These are phyloP conservation scores for Trichosporon ovoides DNA, from an alignment of 1,284 basidiomycete genomes.

Conservation along the genomic window DNA sequence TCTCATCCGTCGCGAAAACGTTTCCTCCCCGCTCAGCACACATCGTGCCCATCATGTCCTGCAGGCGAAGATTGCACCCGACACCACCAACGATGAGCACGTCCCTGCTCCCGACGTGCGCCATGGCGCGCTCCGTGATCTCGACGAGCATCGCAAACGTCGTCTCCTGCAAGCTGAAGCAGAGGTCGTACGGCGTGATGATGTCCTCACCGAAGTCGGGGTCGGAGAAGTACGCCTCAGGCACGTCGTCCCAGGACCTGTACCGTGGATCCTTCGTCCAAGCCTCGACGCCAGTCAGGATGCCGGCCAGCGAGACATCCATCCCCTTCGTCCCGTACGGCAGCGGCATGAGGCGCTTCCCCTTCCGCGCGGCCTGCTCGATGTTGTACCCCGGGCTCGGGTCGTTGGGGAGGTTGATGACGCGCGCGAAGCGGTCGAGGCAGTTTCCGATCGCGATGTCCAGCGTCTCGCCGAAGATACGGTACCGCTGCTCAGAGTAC, in stretches of 20 bases:
- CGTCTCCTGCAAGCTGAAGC: conserved; percentile 95
- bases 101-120: conserved; percentile 92
- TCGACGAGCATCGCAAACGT: conserved; percentile 99
- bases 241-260: conserved; percentile 38
- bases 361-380: conserved; percentile 72
- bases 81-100: conserved; percentile 98
- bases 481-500: conserved; percentile 94
- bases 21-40: conserved; percentile 79
- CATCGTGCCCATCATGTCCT: conserved; percentile 99
- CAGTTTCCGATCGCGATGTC: conserved; percentile 99
- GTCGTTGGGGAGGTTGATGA: conserved; percentile 93
- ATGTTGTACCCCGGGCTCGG: conserved; percentile 98
- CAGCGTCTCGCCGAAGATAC: conserved; percentile 98
- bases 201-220: conserved; percentile 54
- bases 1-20: conserved; percentile 92
- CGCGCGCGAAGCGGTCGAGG: conserved; percentile 91
- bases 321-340: conserved; percentile 97
- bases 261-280: conserved; percentile 78
- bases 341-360: conserved; percentile 64
- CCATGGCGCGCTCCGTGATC: conserved; percentile 98
- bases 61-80: conserved; percentile 89
- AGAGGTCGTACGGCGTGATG: conserved; percentile 89
- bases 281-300: conserved; percentile 80
- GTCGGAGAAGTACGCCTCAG: conserved; percentile 23
- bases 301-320: conserved; percentile 93